phyloP scores from a whole-genome alignment of 202 grass and related monocot species.

The Musa balbisiana region DNA sequence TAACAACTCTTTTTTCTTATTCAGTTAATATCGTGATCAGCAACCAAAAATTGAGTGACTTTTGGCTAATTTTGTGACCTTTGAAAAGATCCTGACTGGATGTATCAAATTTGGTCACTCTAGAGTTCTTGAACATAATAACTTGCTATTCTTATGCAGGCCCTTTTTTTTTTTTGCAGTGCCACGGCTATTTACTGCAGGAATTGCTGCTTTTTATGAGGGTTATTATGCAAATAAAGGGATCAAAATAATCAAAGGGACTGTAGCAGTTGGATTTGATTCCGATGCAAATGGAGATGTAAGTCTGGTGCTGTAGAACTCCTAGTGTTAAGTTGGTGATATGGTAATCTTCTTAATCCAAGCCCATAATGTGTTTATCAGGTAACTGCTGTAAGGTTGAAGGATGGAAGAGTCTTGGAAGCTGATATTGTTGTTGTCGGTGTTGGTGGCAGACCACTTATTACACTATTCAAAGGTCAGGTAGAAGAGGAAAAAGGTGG shows the following conservation, averaged over 20 bases:
- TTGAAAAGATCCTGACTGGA: neutral
- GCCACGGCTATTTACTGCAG: slow-evolving; percentile 84
- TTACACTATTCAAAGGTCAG: slow-evolving; percentile 82
- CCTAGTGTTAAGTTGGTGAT: neutral
- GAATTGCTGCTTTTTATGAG: slow-evolving; percentile 90
- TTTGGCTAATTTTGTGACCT: neutral
- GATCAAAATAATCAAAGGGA: slow-evolving; percentile 83
- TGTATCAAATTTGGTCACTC: neutral
- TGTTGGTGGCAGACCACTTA: slow-evolving; percentile 79
- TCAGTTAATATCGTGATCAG: neutral
- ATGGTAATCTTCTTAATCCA: neutral
- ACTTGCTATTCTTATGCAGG: slow-evolving; percentile 2
- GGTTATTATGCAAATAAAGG: slow-evolving; percentile 95
- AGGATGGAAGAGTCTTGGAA: slow-evolving; percentile 64
- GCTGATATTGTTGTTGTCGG: slow-evolving; percentile 93
- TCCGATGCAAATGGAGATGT: slow-evolving; percentile 74
- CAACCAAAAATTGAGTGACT: neutral
- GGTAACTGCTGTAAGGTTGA: slow-evolving; percentile 76
- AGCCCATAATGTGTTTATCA: slow-evolving; percentile 14
- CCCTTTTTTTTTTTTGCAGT: slow-evolving; percentile 42
- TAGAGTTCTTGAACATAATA: neutral
- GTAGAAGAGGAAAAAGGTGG: slow-evolving; percentile 87
- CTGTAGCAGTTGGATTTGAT: slow-evolving; percentile 82
- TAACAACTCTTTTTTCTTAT: neutral
- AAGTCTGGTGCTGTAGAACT: slow-evolving; percentile 14